Evolutionary conservation across 805 yeast genomes (phyloP).

Genomic region (Candida dajiaensis): DNA sequence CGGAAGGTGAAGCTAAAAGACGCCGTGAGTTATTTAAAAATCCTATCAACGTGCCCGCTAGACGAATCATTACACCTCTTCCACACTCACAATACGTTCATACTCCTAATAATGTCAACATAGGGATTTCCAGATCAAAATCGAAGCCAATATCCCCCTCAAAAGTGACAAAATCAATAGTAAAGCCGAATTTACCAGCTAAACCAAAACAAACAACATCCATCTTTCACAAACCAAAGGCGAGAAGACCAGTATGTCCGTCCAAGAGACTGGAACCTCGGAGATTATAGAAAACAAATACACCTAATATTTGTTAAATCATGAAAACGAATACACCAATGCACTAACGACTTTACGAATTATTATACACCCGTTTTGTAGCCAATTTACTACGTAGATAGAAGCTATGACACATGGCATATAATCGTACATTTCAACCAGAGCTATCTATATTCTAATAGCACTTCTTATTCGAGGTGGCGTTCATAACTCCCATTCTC

Average conservation of each 20-base stretch:
- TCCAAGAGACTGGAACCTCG: neutral
- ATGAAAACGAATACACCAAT: too few relatives aligned
- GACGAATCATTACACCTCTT: neutral
- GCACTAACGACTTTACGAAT: neutral
- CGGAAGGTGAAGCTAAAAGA: constrained; percentile 17
- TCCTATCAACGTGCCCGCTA: constrained; percentile 7
- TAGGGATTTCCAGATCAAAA: too few relatives aligned
- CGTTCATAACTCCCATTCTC: too few relatives aligned
- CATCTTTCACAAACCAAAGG: neutral
- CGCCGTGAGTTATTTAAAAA: constrained; percentile 16
- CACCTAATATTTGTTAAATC: neutral
- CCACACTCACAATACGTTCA: neutral
- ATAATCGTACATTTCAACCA: too few relatives aligned
- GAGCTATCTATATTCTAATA: too few relatives aligned
- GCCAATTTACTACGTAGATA: too few relatives aligned
- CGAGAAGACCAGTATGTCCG: neutral
- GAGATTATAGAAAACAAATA: neutral
- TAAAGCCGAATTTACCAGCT: neutral
- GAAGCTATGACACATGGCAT: too few relatives aligned
- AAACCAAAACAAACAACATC: neutral
- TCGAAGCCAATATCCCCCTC: neutral
- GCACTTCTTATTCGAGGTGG: too few relatives aligned
- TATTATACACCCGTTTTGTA: too few relatives aligned
- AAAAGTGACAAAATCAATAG: neutral
- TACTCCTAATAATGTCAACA: neutral